phyloP scores from a whole-genome alignment of 2,329 filamentous ascomycete species.

The Lachnum nothofagi region DNA sequence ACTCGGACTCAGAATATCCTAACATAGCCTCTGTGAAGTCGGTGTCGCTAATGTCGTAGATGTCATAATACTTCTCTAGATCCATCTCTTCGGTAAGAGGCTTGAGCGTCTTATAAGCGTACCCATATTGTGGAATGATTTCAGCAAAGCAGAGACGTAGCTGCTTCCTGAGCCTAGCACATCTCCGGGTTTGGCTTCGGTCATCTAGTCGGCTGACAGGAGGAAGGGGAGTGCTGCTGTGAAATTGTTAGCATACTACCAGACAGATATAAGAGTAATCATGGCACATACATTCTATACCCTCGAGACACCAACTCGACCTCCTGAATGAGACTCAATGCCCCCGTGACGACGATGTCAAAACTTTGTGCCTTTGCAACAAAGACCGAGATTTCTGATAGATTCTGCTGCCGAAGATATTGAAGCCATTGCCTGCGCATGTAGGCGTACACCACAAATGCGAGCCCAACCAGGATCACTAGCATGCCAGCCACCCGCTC shows the following conservation, averaged over 20 bases:
- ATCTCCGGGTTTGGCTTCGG: slow-evolving; percentile 70
- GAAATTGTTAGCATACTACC: slow-evolving; percentile 14
- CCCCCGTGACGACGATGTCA: slow-evolving; percentile 70
- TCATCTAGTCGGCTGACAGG: slow-evolving; percentile 92
- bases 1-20: slow-evolving; percentile 58
- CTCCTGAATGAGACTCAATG: slow-evolving; percentile 80
- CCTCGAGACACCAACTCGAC: slow-evolving; percentile 92
- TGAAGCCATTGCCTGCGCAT: slow-evolving; percentile 76
- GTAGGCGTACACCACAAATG: slow-evolving; percentile 61
- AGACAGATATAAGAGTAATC: not conserved
- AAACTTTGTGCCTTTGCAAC: slow-evolving; percentile 73
- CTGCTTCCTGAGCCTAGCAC: slow-evolving; percentile 71
- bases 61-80: slow-evolving; percentile 87
- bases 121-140: slow-evolving; percentile 66
- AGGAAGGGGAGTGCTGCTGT: slow-evolving; percentile 78
- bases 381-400: slow-evolving; percentile 63
- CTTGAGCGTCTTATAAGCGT: slow-evolving; percentile 63
- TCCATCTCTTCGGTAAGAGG: slow-evolving; percentile 73
- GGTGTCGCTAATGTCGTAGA: slow-evolving; percentile 72
- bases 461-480: slow-evolving; percentile 46
- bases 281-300: slow-evolving; percentile 65
- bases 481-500: slow-evolving; percentile 47
- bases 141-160: slow-evolving; percentile 65
- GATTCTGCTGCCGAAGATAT: slow-evolving; percentile 68
- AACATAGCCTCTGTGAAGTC: slow-evolving; percentile 67